These are phyloP conservation scores for Botryotinia globosa DNA, from an alignment of 2,329 filamentous ascomycete species.

Conservation along the genomic window DNA sequence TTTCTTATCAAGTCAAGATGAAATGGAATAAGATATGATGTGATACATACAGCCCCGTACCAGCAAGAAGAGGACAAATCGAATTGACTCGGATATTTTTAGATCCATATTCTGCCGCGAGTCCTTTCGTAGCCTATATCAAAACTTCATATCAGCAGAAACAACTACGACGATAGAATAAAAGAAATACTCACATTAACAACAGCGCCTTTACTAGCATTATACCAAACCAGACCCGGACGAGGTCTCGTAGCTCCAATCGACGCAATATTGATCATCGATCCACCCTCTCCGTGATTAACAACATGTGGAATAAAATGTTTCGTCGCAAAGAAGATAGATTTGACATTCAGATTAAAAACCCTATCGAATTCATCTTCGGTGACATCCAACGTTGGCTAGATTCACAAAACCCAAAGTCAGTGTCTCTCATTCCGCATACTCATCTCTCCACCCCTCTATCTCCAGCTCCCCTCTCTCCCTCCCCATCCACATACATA, in stretches of 20 bases:
- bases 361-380: constrained; percentile 65
- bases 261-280: constrained; percentile 64
- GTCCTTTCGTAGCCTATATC: constrained; percentile 56
- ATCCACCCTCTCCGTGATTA: constrained; percentile 53
- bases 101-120: constrained; percentile 71
- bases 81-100: constrained; percentile 71
- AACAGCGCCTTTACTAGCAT: constrained; percentile 45
- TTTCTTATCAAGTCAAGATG: constrained; percentile 21
- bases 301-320: constrained; percentile 61
- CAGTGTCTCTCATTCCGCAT: background rate
- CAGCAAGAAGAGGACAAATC: constrained; percentile 66
- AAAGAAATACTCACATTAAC: constrained; percentile 47
- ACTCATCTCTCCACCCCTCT: background rate
- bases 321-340: constrained; percentile 56
- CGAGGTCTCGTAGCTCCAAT: constrained; percentile 61
- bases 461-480: too few species aligned
- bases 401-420: background rate
- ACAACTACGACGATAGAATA: background rate
- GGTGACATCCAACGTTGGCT: constrained; percentile 59
- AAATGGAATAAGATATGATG: background rate
- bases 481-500: constrained; percentile 8
- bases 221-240: constrained; percentile 59
- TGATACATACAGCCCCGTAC: constrained; percentile 53
- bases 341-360: constrained; percentile 68
- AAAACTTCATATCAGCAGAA: background rate